phyloP scores from a whole-genome alignment of 2,329 filamentous ascomycete species.

The Ophiostoma triangulosporum region DNA sequence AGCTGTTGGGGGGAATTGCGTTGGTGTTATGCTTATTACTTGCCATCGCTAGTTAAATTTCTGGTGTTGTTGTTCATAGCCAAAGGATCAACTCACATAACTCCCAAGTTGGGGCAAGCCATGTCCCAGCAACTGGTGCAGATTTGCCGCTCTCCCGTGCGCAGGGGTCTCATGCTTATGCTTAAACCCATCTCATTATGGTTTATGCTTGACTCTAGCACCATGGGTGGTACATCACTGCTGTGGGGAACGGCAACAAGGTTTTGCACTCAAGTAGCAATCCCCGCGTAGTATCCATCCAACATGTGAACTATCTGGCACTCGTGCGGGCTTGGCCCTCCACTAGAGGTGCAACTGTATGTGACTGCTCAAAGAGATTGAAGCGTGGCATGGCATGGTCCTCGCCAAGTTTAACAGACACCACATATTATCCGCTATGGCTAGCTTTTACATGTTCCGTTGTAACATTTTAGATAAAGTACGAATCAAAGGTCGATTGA shows the following conservation, averaged over 20 bases:
- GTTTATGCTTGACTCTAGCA: neutral
- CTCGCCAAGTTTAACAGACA: too few species aligned
- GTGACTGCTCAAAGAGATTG: neutral
- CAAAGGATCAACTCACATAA: too few species aligned
- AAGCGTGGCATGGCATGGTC: neutral
- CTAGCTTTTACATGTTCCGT: too few species aligned
- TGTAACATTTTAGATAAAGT: too few species aligned
- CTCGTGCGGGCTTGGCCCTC: neutral
- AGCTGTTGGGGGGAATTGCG: too few species aligned
- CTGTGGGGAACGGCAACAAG: neutral
- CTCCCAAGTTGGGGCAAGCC: too few species aligned
- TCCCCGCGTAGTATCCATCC: constrained; percentile 26
- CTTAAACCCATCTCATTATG: neutral
- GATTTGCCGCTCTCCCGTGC: neutral
- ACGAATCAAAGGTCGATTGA: too few species aligned
- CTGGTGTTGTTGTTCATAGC: too few species aligned
- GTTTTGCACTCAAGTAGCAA: neutral
- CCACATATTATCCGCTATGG: neutral
- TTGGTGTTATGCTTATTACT: too few species aligned
- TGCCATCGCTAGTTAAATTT: too few species aligned
- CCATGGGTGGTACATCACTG: neutral
- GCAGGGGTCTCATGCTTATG: neutral
- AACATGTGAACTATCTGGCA: too few species aligned
- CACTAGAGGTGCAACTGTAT: neutral
- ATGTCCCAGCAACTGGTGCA: neutral